A percentile compares a stretch with the other conserved stretches of the same genome.
Evolutionary conservation across 164 flowering plant species (phyloP).

Genomic region (Vitis rupestris): DNA sequence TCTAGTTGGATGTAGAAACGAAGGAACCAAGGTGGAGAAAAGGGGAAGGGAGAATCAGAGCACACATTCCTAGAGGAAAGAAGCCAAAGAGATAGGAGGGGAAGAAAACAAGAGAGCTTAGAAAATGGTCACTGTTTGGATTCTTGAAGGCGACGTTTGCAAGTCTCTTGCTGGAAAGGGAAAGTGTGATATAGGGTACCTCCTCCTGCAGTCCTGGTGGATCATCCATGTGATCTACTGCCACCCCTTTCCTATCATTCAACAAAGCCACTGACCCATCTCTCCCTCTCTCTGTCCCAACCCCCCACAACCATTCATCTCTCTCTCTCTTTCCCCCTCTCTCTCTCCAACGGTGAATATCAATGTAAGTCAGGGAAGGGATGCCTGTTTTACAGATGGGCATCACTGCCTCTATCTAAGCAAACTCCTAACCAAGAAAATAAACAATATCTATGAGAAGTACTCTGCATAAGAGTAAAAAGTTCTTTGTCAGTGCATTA

Average conservation of each 20-base stretch:
- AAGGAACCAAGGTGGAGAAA: neutral
- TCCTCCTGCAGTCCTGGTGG: neutral
- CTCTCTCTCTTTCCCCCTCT: slow-evolving; percentile 5
- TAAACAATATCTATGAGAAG: too few species aligned
- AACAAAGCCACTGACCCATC: neutral
- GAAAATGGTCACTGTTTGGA: slow-evolving; percentile 11
- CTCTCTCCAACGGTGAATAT: neutral
- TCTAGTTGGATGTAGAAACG: slow-evolving; percentile 5
- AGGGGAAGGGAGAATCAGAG: slow-evolving; percentile 14
- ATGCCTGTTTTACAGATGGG: too few species aligned
- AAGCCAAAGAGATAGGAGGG: slow-evolving; percentile 27
- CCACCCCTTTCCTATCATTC: slow-evolving; percentile 16
- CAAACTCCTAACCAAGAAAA: too few species aligned
- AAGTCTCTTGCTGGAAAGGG: slow-evolving; percentile 14
- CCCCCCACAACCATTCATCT: neutral
- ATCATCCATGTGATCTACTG: slow-evolving; percentile 29
- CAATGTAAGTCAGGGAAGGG: too few species aligned
- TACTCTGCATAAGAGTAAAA: too few species aligned
- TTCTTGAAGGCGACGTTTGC: slow-evolving; percentile 14
- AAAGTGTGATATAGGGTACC: slow-evolving; percentile 15
- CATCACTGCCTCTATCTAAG: too few species aligned
- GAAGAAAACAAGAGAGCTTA: slow-evolving; percentile 14
- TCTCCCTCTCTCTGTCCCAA: slow-evolving; percentile 5
- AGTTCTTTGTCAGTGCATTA: too few species aligned
- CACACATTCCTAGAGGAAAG: slow-evolving; percentile 33